phyloP scores from a whole-genome alignment of 2,329 filamentous ascomycete species.

The Microascus cirrosus region DNA sequence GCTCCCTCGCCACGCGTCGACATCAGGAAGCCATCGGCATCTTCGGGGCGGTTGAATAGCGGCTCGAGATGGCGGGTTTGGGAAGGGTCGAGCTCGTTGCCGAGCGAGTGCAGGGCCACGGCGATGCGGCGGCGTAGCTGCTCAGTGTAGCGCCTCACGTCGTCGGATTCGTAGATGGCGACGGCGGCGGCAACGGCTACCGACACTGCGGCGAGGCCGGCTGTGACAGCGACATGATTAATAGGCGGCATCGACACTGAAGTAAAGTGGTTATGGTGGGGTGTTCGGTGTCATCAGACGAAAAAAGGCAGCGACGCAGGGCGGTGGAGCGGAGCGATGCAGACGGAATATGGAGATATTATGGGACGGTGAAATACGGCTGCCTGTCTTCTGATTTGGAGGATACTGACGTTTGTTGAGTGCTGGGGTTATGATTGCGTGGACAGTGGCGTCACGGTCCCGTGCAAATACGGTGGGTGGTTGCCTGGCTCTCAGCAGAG shows the following conservation, averaged over 20 bases:
- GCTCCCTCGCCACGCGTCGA: constrained; percentile 28
- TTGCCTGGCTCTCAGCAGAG: not conserved
- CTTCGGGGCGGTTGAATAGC: constrained; percentile 54
- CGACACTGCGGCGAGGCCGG: constrained; percentile 45
- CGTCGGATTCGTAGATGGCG: constrained; percentile 53
- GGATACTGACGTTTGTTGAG: not conserved
- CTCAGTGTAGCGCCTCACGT: constrained; percentile 49
- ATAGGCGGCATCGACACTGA: constrained; percentile 34
- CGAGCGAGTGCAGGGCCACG: constrained; percentile 45
- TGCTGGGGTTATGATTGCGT: constrained; percentile 2
- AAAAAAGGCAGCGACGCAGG: not conserved
- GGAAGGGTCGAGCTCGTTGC: constrained; percentile 42
- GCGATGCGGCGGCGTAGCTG: constrained; percentile 51
- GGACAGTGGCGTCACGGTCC: constrained; percentile 4
- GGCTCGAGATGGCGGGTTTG: constrained; percentile 29
- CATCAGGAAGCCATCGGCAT: constrained; percentile 51
- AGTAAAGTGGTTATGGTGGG: not conserved
- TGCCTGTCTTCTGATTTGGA: not conserved
- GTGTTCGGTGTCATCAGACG: not conserved
- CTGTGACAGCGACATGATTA: constrained; percentile 46
- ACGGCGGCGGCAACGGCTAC: constrained; percentile 47
- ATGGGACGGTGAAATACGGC: not conserved
- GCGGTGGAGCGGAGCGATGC: not conserved
- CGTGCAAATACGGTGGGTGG: constrained; percentile 2
- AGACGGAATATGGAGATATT: not conserved